Percentiles rank a stretch among this genome's conserved stretches.
These are phyloP conservation scores for Phytophthora uliginosa DNA, from an alignment of 352 stramenopile genomes.

Conservation along the genomic window DNA sequence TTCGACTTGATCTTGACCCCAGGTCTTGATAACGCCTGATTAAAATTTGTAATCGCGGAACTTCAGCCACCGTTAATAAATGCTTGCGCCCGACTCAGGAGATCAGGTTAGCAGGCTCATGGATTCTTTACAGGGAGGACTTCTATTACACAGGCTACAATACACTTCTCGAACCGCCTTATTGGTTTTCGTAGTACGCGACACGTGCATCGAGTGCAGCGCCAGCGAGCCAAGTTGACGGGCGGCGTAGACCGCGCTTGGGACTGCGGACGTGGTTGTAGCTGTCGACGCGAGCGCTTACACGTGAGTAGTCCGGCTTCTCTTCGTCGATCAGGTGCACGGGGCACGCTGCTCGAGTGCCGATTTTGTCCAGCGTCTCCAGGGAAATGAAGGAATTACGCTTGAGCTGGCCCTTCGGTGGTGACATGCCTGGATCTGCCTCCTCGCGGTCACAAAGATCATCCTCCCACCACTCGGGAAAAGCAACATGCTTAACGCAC, in stretches of 20 bases:
- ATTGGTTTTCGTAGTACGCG: conserved; percentile 34
- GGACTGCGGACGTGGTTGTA: conserved; percentile 67
- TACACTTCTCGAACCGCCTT: background rate
- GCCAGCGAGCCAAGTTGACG: conserved; percentile 64
- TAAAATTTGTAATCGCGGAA: conserved; percentile 9
- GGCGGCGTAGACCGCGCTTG: conserved; percentile 56
- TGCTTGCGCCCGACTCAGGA: conserved; percentile 20
- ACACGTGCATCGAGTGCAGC: conserved; percentile 37
- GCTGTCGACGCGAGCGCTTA: conserved; percentile 64
- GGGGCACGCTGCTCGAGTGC: conserved; percentile 73
- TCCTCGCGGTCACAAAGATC: conserved; percentile 41
- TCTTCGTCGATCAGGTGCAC: conserved; percentile 73
- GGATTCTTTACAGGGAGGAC: background rate
- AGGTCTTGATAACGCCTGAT: conserved; percentile 8
- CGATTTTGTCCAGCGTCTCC: conserved; percentile 84
- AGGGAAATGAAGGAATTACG: conserved; percentile 63
- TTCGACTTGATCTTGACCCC: background rate
- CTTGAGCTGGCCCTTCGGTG: conserved; percentile 60
- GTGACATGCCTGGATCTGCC: conserved; percentile 60
- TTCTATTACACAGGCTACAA: background rate
- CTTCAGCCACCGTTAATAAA: conserved; percentile 17
- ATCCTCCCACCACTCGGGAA: conserved; percentile 44
- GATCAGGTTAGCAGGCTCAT: conserved; percentile 15
- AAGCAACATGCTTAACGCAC: conserved; percentile 59
- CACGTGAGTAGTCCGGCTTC: conserved; percentile 64